These are phyloP conservation scores for Lactuca saligna DNA, from an alignment of 129 eudicot genomes.

Conservation along the genomic window DNA sequence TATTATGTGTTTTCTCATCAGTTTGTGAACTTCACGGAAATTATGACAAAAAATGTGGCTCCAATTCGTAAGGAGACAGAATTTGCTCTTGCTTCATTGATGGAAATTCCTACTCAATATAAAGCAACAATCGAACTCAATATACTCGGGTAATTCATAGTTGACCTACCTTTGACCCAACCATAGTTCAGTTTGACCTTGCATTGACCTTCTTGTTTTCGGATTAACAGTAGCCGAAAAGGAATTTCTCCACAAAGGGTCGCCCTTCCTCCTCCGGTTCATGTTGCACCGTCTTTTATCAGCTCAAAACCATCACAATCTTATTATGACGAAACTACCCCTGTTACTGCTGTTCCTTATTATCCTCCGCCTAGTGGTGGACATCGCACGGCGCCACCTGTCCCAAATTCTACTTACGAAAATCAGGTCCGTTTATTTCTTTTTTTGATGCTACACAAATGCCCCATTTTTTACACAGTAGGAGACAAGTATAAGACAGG, in stretches of 20 bases:
- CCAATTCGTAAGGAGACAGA: conserved; percentile 94
- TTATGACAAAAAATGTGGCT: conserved; percentile 70
- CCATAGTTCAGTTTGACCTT: conserved; percentile 11
- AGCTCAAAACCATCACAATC: conserved; percentile 47
- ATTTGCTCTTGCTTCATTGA: conserved; percentile 91
- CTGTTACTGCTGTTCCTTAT: conserved; percentile 54
- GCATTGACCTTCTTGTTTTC: conserved; percentile 13
- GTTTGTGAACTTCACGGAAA: conserved; percentile 97
- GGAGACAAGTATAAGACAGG: too few species aligned
- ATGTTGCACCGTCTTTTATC: conserved; percentile 44
- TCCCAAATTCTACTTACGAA: conserved; percentile 59
- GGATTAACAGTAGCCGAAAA: conserved; percentile 45
- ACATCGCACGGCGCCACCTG: conserved; percentile 52
- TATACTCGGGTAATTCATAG: conserved; percentile 65
- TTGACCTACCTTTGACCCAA: not conserved
- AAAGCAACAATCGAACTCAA: conserved; percentile 90
- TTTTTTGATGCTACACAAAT: not conserved
- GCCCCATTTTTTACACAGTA: too few species aligned
- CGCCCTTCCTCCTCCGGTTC: conserved; percentile 88
- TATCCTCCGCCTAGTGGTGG: conserved; percentile 32
- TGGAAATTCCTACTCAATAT: conserved; percentile 96
- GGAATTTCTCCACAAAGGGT: conserved; percentile 63
- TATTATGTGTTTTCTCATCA: conserved; percentile 23
- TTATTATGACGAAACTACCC: conserved; percentile 37
- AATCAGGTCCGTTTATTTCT: conserved; percentile 45